phyloP scores from a whole-genome alignment of 2,329 filamentous ascomycete genomes.

The Colletotrichum musicola region DNA sequence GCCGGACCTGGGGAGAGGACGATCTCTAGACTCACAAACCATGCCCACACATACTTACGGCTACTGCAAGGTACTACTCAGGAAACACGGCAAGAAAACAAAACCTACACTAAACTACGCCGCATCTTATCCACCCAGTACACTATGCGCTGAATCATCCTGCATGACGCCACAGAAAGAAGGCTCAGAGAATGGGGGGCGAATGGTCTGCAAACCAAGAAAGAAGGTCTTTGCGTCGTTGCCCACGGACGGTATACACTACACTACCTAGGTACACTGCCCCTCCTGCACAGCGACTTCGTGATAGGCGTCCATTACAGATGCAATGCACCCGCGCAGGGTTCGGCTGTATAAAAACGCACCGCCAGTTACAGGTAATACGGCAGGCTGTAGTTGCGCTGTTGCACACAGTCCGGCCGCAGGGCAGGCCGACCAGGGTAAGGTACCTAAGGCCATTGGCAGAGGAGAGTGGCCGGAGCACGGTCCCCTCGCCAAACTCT shows the following conservation, averaged over 20 bases:
- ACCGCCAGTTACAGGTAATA: background rate
- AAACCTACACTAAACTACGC: too few species aligned
- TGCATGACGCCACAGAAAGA: background rate
- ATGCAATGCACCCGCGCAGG: conserved; percentile 18
- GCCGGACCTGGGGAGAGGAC: too few species aligned
- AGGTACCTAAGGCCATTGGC: conserved; percentile 4
- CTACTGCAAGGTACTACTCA: too few species aligned
- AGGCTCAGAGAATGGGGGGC: conserved; percentile 11
- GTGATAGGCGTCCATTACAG: conserved; percentile 8
- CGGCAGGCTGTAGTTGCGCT: too few species aligned
- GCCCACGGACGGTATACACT: conserved; percentile 14
- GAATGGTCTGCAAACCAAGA: conserved; percentile 5
- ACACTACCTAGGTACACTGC: background rate
- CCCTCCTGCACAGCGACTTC: background rate
- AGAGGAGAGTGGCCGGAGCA: conserved; percentile 5
- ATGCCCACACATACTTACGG: too few species aligned
- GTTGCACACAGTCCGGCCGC: too few species aligned
- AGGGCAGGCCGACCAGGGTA: background rate
- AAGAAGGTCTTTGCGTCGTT: conserved; percentile 20
- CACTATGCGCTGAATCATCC: background rate
- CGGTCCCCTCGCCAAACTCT: conserved; percentile 29
- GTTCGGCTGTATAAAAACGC: background rate
- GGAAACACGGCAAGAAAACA: too few species aligned
- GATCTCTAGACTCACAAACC: too few species aligned
- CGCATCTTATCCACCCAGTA: too few species aligned